Base-by-base conservation (phyloP, 1,139 yeast species). In the Candida tunisiensis region DNA sequence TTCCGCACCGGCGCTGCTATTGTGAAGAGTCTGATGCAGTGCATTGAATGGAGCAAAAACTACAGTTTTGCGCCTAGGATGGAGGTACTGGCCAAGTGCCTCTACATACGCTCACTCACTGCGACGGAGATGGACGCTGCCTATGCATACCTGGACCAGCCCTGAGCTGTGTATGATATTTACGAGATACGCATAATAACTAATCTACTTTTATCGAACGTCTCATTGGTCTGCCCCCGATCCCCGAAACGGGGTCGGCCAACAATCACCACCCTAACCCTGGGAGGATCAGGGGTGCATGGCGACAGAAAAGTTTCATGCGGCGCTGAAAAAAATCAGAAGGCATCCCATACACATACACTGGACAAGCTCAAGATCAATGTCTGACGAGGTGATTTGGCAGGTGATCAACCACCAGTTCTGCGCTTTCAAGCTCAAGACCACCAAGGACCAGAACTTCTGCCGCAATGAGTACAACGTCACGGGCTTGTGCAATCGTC, bases 381-480 rank as follows among this genome's bases (percentile, higher is more conserved):
- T 20, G 22, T 20, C 22, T 20, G 22, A 20, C 15, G 22, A 20
- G 22, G 22, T 20, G 42, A 77, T 82, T 44, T 82, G 94, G 94
- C 88, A 78, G 57, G 83, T 80, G 31, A 75, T 82, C 45, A 79
- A 79, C 55, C 79, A 78, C 47, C 82, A 78, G 49, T 82, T 82
- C 51, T 82, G 94, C 59, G 77, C 93, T 15, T 82, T 74, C 58
- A 80, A 80, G 51, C 59, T 82, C 43, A 75, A 74, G 44, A 74
- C 92, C 23, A 73, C 74, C 38, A 77, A 74, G 45, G 75, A 67
- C 12, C 93, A 79, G 50, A 74, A 70, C 42, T 80, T 80, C 49
- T 80, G 93, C 55, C 62, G 92, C 44, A 80, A 82, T 46, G 93
- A 80, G 49, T 79, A 75, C 55, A 82, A 82, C 46, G 93, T 79